These are phyloP conservation scores for Acorus gramineus DNA, from an alignment of 106 monocot species.

Conservation along the genomic window DNA sequence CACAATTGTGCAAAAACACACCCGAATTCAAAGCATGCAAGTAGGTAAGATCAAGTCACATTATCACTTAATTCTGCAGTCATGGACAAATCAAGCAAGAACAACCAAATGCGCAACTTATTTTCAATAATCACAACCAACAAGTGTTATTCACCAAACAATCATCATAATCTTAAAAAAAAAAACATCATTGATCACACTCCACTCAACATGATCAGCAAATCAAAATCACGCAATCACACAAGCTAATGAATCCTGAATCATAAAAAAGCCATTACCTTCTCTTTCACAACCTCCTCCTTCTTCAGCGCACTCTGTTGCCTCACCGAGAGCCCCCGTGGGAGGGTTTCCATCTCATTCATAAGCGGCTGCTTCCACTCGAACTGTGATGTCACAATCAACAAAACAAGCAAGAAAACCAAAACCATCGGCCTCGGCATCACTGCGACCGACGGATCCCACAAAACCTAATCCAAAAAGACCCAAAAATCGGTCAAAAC, in stretches of 20 bases:
- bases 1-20: too few species aligned
- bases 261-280: constrained; percentile 13
- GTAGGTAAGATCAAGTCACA: too few species aligned
- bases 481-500: too few species aligned
- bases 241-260: neutral
- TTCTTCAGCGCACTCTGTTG: constrained; percentile 17
- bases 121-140: too few species aligned
- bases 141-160: too few species aligned
- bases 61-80: too few species aligned
- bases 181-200: neutral
- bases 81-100: too few species aligned
- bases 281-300: constrained; percentile 46
- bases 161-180: too few species aligned
- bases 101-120: too few species aligned
- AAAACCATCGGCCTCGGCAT: constrained; percentile 43
- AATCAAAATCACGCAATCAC: neutral
- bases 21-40: too few species aligned
- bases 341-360: constrained; percentile 24
- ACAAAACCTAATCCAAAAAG: too few species aligned
- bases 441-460: neutral
- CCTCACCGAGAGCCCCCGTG: constrained; percentile 16
- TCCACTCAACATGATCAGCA: neutral
- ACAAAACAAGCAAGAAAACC: constrained; percentile 35
- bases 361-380: constrained; percentile 51
- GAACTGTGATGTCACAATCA: constrained; percentile 53